Conservation (phyloP, 495 filamentous ascomycete species). For the Aspergillus sparsus region DNA sequence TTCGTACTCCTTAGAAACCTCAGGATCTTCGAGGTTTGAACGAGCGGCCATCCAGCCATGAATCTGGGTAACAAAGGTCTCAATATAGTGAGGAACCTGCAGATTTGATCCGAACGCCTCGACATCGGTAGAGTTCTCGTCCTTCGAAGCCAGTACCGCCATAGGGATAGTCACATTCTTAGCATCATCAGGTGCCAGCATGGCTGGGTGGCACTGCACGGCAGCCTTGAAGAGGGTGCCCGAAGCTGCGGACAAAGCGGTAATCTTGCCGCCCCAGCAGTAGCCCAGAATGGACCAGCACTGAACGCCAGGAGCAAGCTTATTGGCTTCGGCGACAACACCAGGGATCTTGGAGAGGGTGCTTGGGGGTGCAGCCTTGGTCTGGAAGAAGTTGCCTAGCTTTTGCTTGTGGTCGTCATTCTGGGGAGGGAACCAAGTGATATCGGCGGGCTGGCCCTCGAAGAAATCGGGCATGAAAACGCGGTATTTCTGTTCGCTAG, state of each 20-base stretch:
- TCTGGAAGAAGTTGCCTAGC: conserved; percentile 75
- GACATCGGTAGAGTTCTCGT: conserved; percentile 67
- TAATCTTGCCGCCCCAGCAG: conserved; percentile 93
- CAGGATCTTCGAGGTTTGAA: conserved; percentile 63
- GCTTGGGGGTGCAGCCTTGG: conserved; percentile 61
- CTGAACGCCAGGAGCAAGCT: conserved; percentile 53
- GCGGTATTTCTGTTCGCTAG: conserved; percentile 51
- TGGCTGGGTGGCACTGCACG: conserved; percentile 79
- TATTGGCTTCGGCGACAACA: conserved; percentile 57
- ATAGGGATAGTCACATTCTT: conserved; percentile 64
- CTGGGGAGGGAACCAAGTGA: conserved; percentile 69
- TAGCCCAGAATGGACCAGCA: conserved; percentile 86
- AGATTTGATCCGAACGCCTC: conserved; percentile 69
- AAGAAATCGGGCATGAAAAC: conserved; percentile 63
- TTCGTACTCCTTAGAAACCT: conserved; percentile 74
- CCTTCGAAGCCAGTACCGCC: conserved; percentile 65
- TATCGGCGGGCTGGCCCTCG: conserved; percentile 49
- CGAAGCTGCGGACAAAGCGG: conserved; percentile 57
- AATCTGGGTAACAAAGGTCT: conserved; percentile 79
- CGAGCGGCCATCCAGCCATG: conserved; percentile 93
- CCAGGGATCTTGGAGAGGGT: conserved; percentile 64
- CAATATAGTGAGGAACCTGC: conserved; percentile 66
- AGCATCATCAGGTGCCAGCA: conserved; percentile 78
- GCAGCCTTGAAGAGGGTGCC: conserved; percentile 66
- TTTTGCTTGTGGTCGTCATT: conserved; percentile 77